A percentile compares a stretch with the other conserved stretches of the same genome.
Conservation (phyloP, 2,329 filamentous ascomycete genomes). For the Penicillium sp. region DNA sequence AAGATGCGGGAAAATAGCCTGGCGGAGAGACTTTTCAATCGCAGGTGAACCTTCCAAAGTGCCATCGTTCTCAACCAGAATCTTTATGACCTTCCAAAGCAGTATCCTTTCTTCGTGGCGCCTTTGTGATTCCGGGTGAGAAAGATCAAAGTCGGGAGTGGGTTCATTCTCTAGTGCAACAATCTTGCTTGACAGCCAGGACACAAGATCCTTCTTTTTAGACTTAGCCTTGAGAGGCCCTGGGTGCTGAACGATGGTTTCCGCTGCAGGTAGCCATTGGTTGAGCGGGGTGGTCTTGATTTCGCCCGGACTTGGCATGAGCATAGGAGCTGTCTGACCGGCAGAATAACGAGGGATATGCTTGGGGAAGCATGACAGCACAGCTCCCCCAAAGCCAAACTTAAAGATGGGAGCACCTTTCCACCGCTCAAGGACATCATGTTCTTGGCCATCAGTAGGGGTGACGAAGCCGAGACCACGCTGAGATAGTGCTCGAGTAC, state of each 20-base stretch:
- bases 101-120: conserved; percentile 75
- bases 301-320: conserved; percentile 78
- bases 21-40: conserved; percentile 72
- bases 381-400: conserved; percentile 81
- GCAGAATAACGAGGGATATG: conserved; percentile 82
- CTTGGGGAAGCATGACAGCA: conserved; percentile 84
- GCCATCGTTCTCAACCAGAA: conserved; percentile 86
- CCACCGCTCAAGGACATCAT: conserved; percentile 84
- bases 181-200: conserved; percentile 78
- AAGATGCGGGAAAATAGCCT: conserved; percentile 65
- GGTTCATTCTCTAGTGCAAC: conserved; percentile 63
- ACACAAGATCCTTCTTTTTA: conserved; percentile 89
- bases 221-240: conserved; percentile 84
- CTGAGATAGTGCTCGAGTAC: conserved; percentile 46
- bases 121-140: conserved; percentile 56
- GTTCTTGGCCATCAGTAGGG: conserved; percentile 55
- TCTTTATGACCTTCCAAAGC: conserved; percentile 79
- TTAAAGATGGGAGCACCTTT: conserved; percentile 81
- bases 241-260: conserved; percentile 76
- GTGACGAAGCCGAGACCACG: conserved; percentile 53
- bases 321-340: conserved; percentile 68
- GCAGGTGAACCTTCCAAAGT: conserved; percentile 68
- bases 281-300: conserved; percentile 75
- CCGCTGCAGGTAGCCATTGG: conserved; percentile 67
- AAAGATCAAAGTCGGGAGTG: conserved; percentile 48